Conservation (phyloP, 768 basidiomycete genomes). For the Mycena rosella region DNA sequence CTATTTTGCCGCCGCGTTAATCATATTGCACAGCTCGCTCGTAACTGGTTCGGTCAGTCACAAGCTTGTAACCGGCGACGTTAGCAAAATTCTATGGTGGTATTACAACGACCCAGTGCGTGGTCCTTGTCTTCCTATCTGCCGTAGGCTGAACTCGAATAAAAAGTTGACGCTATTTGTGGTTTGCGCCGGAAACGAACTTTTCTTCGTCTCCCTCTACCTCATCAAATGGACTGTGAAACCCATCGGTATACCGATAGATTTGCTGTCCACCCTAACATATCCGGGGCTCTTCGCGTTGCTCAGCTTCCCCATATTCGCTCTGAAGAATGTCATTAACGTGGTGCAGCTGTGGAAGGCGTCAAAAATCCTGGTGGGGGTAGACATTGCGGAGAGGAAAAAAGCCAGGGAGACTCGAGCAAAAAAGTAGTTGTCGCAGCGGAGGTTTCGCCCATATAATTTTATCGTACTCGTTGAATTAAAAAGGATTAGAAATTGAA, state of each 20-base stretch:
- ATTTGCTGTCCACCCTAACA: conserved; percentile 59
- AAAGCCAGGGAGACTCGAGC: conserved; percentile 61
- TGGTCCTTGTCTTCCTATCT: conserved; percentile 29
- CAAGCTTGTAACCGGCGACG: conserved; percentile 92
- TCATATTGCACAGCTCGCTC: conserved; percentile 75
- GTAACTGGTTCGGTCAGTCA: conserved; percentile 94
- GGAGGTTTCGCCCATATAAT: too few species aligned
- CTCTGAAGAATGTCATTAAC: conserved; percentile 93
- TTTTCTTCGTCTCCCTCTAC: conserved; percentile 96
- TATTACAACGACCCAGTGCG: conserved; percentile 96
- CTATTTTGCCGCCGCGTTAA: conserved; percentile 11
- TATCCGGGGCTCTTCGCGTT: conserved; percentile 83
- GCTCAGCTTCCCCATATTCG: conserved; percentile 74
- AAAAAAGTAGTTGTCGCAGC: too few species aligned
- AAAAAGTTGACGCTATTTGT: conserved; percentile 86
- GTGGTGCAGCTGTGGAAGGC: conserved; percentile 99
- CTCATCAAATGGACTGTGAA: conserved; percentile 87
- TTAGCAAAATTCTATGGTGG: conserved; percentile 89
- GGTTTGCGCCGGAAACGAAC: conserved; percentile 95
- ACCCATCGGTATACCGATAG: conserved; percentile 68
- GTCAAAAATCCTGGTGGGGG: conserved; percentile 92
- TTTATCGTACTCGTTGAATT: conserved; percentile 21
- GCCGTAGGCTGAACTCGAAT: conserved; percentile 7
- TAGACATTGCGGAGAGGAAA: conserved; percentile 89
- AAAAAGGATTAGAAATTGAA: not conserved